A percentile compares a stretch with the other conserved stretches of the same genome.
Conservation (phyloP, 352 stramenopile genomes). For the Phytophthora citricola region DNA sequence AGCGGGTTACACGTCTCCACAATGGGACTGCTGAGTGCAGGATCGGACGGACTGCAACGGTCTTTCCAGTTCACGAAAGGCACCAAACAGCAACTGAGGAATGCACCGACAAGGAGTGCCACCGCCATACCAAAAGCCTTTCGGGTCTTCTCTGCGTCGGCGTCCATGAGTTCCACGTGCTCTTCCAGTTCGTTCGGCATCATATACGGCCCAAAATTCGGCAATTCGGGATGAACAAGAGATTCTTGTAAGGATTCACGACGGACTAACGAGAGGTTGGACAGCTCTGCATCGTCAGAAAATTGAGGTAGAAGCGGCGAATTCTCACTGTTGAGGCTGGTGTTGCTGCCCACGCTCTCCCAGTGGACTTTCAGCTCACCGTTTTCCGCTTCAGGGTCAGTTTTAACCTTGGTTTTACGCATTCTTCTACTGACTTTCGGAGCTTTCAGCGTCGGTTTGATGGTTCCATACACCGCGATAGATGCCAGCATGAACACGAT, state of each 20-base stretch:
- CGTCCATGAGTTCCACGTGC: conserved; percentile 61
- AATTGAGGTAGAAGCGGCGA: conserved; percentile 53
- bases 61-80: conserved; percentile 84
- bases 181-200: conserved; percentile 69
- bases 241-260: conserved; percentile 60
- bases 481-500: conserved; percentile 84
- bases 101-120: conserved; percentile 69
- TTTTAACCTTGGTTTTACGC: conserved; percentile 14
- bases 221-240: conserved; percentile 76
- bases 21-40: conserved; percentile 32
- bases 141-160: conserved; percentile 56
- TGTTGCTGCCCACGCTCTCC: conserved; percentile 20
- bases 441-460: conserved; percentile 66
- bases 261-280: conserved; percentile 19
- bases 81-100: conserved; percentile 81
- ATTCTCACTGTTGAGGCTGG: conserved; percentile 38
- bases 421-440: conserved; percentile 24
- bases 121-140: conserved; percentile 69
- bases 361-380: conserved; percentile 16
- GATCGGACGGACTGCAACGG: conserved; percentile 47
- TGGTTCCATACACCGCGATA: conserved; percentile 81
- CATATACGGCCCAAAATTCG: conserved; percentile 86
- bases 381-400: background rate
- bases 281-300: conserved; percentile 18
- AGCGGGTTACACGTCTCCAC: conserved; percentile 78